Base-by-base conservation (phyloP, 306 rosid species). In the Dalbergia oliveri region DNA sequence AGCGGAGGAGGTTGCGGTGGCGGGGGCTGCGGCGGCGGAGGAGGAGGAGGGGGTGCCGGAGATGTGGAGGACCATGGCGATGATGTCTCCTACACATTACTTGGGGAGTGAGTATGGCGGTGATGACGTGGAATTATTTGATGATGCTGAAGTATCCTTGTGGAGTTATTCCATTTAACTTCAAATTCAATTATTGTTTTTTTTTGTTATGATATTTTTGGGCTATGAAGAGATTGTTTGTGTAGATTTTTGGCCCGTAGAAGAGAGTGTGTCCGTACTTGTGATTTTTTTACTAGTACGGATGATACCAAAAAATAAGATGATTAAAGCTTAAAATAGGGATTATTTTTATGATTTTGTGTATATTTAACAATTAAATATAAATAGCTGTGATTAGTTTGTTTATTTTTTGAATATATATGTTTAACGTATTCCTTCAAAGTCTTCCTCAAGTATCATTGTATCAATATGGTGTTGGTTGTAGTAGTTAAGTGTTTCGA, bases 41-140 rank as follows among this genome's bases (percentile, higher is more conserved):
- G 94, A 82, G 5, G 91, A 81, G 11, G 78, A 18, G 11, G 78
- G 68, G 57, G 84, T 93, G 89, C 97, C 93, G 19, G 89, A 87
- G 8, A 37, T 80, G 86, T 83, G 93, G 67, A 80, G 86, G 53
- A 83, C 82, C 64, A 89, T 93, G 94, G 97, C 87, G 37, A 18
- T 80, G 57, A 71, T 80, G 84, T 72, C 92, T 35, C 92, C 97
- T 0, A 88, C 88, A 13, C 87, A 79, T 33, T 72, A 37, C 47
- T 13, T 56, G 11, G 86, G 34, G 10, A 63, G 49, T 58, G 65
- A 39, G 9, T 74, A 33, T 41, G 71, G 44, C 5, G 67, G 58
- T 12, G 88, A 83, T 74, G 90, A 87, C 87, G 39, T 68, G 89
- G 94, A 87, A 7, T n/a, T 21, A 7, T n/a, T 21, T 44, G 63